Base-by-base conservation (phyloP, 306 rosid species). In the Quercus wislizeni region DNA sequence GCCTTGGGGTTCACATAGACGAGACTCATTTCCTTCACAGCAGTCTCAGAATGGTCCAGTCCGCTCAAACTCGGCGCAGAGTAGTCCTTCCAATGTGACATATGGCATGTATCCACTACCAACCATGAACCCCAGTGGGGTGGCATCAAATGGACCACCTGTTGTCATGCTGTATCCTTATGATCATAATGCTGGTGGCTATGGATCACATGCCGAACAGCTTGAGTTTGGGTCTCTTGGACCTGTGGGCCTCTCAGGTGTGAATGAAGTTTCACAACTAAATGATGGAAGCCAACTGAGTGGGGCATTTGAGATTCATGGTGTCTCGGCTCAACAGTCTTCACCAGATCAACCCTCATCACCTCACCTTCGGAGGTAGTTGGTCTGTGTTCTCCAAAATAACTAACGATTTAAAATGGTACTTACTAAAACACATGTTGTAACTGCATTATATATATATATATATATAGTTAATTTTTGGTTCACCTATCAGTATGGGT, bases 201-300 rank as follows among this genome's bases (percentile, higher is more conserved):
- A 84, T 71, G 74, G 84, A 58, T 25, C 94, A 55, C 85, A 90
- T 4, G 83, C 91, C 6, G 97, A 92, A 63, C 99, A 87, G 86
- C 92, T 92, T 19, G 99, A 95, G 89, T 91, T 95, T 76, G 98
- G 99, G 55, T 84, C 98, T 68, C 81, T 91, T 79, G 99, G 99
- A 75, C 90, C 98, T 30, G 87, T 92, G 83, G 97, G 96, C 57
- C 91, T 76, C 84, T 38, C 95, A 0, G 83, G 89, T 74, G 74
- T 83, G 77, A 90, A 86, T 49, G 97, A 94, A 73, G 86, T 72
- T 30, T 70, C 97, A 11, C 94, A 90, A 80, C 55, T 80, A 49
- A 89, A 85, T 38, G 99, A 94, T 43, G 91, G 92, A 54, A 81
- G 83, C 79, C 86, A 74, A 51, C 82, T 87, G 41, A 82, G 88